Evolutionary conservation across 2,329 filamentous ascomycete genomes (phyloP).

Genomic region (Gremmenia infestans): DNA sequence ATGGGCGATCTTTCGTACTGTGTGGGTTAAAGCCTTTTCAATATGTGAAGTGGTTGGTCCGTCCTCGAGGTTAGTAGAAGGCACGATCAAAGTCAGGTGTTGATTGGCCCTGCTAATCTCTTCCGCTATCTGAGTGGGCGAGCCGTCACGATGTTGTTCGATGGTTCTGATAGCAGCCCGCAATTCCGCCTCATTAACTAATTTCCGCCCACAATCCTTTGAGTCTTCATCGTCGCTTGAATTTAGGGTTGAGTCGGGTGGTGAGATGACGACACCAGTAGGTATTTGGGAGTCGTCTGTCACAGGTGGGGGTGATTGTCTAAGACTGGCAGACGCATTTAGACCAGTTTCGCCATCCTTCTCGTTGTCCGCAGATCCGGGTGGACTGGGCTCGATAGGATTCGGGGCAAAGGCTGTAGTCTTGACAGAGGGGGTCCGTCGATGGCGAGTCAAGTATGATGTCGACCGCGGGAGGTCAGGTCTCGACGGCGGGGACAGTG

Average conservation of each 20-base stretch:
- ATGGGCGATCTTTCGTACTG: conserved; percentile 26
- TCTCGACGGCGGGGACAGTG: conserved; percentile 29
- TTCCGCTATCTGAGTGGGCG: conserved; percentile 39
- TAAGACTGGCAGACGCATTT: conserved; percentile 54
- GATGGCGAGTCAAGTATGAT: conserved; percentile 60
- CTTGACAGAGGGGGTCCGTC: conserved; percentile 50
- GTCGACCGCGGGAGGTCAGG: conserved; percentile 58
- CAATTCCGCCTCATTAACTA: conserved; percentile 49
- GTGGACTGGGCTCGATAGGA: conserved; percentile 25
- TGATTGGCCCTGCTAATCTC: conserved; percentile 23
- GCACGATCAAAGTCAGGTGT: conserved; percentile 32
- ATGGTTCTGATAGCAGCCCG: conserved; percentile 81
- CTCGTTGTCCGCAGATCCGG: conserved; percentile 26
- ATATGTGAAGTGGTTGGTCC: conserved; percentile 14
- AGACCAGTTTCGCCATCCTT: conserved; percentile 26
- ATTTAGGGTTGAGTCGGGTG: conserved; percentile 76
- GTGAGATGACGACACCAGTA: conserved; percentile 80
- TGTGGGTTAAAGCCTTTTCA: conserved; percentile 12
- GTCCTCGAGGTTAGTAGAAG: conserved; percentile 29
- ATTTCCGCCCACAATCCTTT: conserved; percentile 25
- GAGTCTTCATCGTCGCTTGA: conserved; percentile 79
- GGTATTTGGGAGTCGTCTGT: conserved; percentile 70
- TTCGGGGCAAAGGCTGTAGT: conserved; percentile 25
- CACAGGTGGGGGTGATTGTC: conserved; percentile 79
- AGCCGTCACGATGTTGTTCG: conserved; percentile 57